phyloP scores from a whole-genome alignment of 1,284 basidiomycete species.

The Wolfiporia cocos region DNA sequence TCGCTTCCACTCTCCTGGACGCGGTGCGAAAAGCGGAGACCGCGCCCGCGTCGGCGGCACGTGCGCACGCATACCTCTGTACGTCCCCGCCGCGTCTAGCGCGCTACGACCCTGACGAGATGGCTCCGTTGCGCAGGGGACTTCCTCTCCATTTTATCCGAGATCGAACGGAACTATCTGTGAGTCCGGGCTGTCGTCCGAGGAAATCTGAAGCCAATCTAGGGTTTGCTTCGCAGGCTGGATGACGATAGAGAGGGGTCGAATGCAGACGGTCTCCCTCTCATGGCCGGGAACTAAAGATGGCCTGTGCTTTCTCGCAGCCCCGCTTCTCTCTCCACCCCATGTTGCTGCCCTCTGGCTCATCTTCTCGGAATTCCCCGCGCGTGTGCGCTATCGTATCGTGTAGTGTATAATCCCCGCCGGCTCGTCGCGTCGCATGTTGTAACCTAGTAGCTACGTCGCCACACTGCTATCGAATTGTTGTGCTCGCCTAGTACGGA shows the following conservation, averaged over 20 bases:
- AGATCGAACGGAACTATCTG: constrained; percentile 85
- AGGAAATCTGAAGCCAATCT: background rate
- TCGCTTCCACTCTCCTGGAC: constrained; percentile 82
- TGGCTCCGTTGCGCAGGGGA: constrained; percentile 52
- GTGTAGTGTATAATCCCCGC: constrained; percentile 4
- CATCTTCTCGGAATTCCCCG: background rate
- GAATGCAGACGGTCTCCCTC: constrained; percentile 47
- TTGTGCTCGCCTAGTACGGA: background rate
- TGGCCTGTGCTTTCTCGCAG: background rate
- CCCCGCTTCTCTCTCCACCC: background rate
- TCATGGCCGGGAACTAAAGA: constrained; percentile 31
- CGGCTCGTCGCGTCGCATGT: constrained; percentile 3
- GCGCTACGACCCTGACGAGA: constrained; percentile 2
- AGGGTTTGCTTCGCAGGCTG: constrained; percentile 43
- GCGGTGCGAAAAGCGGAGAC: constrained; percentile 78
- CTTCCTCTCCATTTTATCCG: constrained; percentile 82
- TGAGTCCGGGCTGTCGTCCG: constrained; percentile 30
- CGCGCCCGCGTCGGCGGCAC: constrained; percentile 66
- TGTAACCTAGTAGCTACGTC: constrained; percentile 6
- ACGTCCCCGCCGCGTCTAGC: too few species aligned
- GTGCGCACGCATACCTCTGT: constrained; percentile 78
- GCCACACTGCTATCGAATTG: constrained; percentile 7
- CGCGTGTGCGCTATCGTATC: background rate
- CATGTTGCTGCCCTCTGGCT: background rate
- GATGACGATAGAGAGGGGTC: constrained; percentile 69